Base-by-base conservation (phyloP, 805 yeast species). In the Barnettozyma botsteinii region DNA sequence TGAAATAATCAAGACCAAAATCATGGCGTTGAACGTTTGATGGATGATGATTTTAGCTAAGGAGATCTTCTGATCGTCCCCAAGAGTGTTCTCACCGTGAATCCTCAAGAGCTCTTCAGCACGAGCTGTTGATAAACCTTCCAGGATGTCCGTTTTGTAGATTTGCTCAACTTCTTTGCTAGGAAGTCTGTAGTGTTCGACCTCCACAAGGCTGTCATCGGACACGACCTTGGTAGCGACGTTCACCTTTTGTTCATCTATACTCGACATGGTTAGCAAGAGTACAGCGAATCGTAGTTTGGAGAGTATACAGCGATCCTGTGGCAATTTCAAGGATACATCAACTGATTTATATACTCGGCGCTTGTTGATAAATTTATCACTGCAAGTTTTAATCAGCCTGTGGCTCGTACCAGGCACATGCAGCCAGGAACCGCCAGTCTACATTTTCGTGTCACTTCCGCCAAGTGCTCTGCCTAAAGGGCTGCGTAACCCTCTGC, bases 1-100 rank as follows among this genome's bases (percentile, higher is more conserved):
- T 14, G 86, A 76, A 27, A 81, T 79, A 38, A 82, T 61, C 48
- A 82, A 66, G 8, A 83, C 91, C 47, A 83, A 60, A 36, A 82
- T 78, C 93, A 83, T 83, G 34, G 93, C 91, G 55, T 83, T 83
- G 58, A 78, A 78, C 2, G 78, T 65, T 51, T 83, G 93, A 47
- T 80, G 81, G 30, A 81, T 62, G 21, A 83, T 46, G 40, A 84
- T 82, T 38, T 64, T 62, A 21, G 70, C 49, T 38, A 77, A 61
- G 7, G 82, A 74, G 38, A 81, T 72, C 19, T 70, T 70, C 29
- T 66, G 66, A 22, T 71, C 82, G 29, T 76, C 80, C 8, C 85
- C 87, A 2, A 84, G 64, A 12, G 67, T 64, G 60, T 83, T 83
- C 11, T 61, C 65, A 13, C 93, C 93, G 52, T 74, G 68, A 28